Percentiles rank a stretch among this genome's conserved stretches.
Conservation (phyloP, 352 stramenopile genomes). For the Phytopythium ostracodes region DNA sequence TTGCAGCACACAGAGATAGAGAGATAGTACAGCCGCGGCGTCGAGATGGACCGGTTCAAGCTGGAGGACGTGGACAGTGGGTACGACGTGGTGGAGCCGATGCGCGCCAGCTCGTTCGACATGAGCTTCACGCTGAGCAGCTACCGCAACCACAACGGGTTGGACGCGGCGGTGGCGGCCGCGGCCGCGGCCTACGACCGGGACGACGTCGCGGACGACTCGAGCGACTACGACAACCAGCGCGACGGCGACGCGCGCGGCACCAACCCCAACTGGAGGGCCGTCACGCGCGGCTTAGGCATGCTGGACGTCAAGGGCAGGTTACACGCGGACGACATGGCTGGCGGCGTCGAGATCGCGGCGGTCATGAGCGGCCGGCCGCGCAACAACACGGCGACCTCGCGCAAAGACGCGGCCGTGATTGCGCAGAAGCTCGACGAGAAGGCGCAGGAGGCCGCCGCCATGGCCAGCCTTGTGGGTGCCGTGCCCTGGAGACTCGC, state of each 20-base stretch:
- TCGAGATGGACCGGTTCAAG: constrained; percentile 78
- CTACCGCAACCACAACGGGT: constrained; percentile 23
- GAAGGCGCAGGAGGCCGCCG: constrained; percentile 65
- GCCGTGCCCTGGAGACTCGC: constrained; percentile 57
- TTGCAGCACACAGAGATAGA: background rate
- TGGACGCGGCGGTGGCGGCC: constrained; percentile 15
- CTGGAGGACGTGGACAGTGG: constrained; percentile 72
- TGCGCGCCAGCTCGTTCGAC: constrained; percentile 86
- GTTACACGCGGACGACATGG: constrained; percentile 40
- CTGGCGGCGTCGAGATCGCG: constrained; percentile 1
- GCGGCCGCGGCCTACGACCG: constrained; percentile 16
- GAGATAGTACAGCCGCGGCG: background rate
- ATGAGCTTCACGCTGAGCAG: constrained; percentile 79
- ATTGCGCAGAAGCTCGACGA: constrained; percentile 68
- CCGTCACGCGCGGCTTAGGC: constrained; percentile 4
- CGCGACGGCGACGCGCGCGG: constrained; percentile 14
- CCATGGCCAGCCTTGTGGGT: constrained; percentile 51
- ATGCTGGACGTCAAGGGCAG: constrained; percentile 41
- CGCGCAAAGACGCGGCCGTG: constrained; percentile 35
- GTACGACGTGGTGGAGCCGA: constrained; percentile 79
- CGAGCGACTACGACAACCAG: constrained; percentile 20
- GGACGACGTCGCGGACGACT: constrained; percentile 15
- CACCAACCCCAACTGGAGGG: constrained; percentile 6
- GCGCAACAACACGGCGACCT: constrained; percentile 15
- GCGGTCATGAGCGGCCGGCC: constrained; percentile 7